These are phyloP conservation scores for Musa itinerans DNA, from an alignment of 176 grass and related monocot genomes.

Conservation along the genomic window DNA sequence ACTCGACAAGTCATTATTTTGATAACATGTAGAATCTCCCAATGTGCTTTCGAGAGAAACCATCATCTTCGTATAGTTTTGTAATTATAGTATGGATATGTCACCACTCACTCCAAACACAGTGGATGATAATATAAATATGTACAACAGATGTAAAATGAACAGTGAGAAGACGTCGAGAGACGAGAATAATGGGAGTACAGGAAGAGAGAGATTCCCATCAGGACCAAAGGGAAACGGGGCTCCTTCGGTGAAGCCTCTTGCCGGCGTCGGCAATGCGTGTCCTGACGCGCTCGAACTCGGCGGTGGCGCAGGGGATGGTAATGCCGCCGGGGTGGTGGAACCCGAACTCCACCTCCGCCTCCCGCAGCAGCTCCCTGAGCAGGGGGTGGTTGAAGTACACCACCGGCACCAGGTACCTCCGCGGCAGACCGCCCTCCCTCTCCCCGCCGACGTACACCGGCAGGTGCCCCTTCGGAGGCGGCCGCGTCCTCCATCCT, in stretches of 20 bases:
- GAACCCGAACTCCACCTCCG: conserved; percentile 86
- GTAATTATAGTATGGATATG: too few relatives aligned
- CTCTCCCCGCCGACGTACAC: conserved; percentile 61
- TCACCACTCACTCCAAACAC: too few relatives aligned
- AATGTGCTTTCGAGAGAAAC: too few relatives aligned
- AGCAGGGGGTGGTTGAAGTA: conserved; percentile 97
- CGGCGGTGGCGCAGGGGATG: conserved; percentile 66
- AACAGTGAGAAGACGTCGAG: not conserved
- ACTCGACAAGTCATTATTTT: too few relatives aligned
- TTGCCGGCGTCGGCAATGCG: conserved; percentile 32
- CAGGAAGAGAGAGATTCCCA: not conserved
- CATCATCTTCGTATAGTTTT: too few relatives aligned
- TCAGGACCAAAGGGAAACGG: not conserved
- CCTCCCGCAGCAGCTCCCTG: conserved; percentile 72
- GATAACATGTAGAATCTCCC: too few relatives aligned
- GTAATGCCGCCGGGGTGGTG: conserved; percentile 91
- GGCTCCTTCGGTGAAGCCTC: not conserved
- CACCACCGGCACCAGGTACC: conserved; percentile 80
- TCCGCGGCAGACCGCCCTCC: conserved; percentile 21
- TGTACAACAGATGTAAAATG: not conserved
- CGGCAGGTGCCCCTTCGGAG: conserved; percentile 81
- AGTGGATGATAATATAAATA: not conserved
- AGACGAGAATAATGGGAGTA: not conserved
- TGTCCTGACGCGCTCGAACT: conserved; percentile 51
- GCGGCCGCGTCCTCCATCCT: not conserved